These are phyloP conservation scores for Arabidopsis hybrid DNA, from an alignment of 441 rosid genomes.

Conservation along the genomic window DNA sequence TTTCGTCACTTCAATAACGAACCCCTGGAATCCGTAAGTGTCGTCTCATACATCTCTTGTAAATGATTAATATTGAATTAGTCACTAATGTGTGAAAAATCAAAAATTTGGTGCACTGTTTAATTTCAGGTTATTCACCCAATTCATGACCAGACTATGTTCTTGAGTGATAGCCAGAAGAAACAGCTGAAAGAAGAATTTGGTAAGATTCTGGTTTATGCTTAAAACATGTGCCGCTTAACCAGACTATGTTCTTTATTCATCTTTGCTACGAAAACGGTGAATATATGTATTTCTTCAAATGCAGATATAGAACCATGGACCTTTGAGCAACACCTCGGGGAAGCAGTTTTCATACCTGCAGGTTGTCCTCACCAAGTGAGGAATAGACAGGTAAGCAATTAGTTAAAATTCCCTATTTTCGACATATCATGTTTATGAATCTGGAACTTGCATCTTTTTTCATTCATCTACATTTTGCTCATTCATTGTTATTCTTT, in stretches of 20 bases:
- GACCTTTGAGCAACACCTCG: conserved; percentile 85
- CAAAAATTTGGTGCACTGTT: conserved; percentile 14
- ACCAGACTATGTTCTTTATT: not conserved
- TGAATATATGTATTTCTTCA: not conserved
- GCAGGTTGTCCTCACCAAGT: conserved; percentile 99
- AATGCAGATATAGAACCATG: conserved; percentile 85
- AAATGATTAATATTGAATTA: conserved; percentile 12
- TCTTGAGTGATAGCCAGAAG: conserved; percentile 73
- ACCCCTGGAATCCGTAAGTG: conserved; percentile 34
- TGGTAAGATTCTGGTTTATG: conserved; percentile 51
- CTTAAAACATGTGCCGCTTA: not conserved
- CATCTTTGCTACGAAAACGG: not conserved
- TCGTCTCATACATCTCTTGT: conserved; percentile 16
- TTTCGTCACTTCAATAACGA: conserved; percentile 33
- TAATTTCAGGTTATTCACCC: conserved; percentile 72
- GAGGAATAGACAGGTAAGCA: conserved; percentile 73
- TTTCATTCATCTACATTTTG: not conserved
- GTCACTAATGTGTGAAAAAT: not conserved
- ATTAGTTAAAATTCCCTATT: not conserved
- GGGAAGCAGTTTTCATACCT: conserved; percentile 95
- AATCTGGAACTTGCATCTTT: conserved; percentile 8
- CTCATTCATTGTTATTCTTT: conserved; percentile 1
- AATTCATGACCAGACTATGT: conserved; percentile 85
- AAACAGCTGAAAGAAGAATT: conserved; percentile 76
- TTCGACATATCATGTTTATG: not conserved